A percentile compares a stretch with the other conserved stretches of the same genome.
phyloP scores from a whole-genome alignment of 371 early-diverging fungal species.

The Lichtheimia corymbifera region DNA sequence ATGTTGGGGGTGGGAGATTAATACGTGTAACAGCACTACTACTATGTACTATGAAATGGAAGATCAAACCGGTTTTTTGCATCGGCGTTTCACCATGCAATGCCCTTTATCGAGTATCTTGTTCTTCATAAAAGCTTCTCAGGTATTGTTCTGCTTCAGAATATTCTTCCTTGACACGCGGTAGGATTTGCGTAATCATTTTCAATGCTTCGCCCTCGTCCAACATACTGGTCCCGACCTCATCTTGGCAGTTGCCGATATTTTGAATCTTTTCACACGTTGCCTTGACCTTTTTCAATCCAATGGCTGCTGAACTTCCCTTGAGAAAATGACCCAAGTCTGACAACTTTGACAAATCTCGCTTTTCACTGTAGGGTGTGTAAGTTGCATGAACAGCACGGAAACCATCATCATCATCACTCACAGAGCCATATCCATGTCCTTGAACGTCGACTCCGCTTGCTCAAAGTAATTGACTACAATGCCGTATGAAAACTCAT shows the following conservation, averaged over 20 bases:
- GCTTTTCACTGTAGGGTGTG: conserved; percentile 46
- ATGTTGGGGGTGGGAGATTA: no score
- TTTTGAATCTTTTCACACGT: conserved; percentile 88
- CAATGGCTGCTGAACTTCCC: conserved; percentile 89
- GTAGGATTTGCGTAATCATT: conserved; percentile 60
- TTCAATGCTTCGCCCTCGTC: conserved; percentile 64
- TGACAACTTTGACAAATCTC: conserved; percentile 73
- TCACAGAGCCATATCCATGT: conserved; percentile 74
- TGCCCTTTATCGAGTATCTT: conserved; percentile 36
- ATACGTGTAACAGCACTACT: no score
- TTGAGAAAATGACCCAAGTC: conserved; percentile 90
- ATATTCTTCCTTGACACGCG: conserved; percentile 70
- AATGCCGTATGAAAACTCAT: conserved; percentile 71
- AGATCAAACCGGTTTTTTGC: not conserved
- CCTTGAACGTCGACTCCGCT: conserved; percentile 66
- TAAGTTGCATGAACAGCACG: not conserved
- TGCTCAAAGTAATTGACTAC: conserved; percentile 78
- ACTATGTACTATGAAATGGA: no score
- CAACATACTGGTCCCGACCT: conserved; percentile 53
- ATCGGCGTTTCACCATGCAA: not conserved
- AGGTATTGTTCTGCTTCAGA: conserved; percentile 76
- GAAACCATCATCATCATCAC: conserved; percentile 16
- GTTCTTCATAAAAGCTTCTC: conserved; percentile 67
- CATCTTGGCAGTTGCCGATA: conserved; percentile 77
- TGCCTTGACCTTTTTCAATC: conserved; percentile 78